Evolutionary conservation across 2,329 filamentous ascomycete genomes (phyloP), one percentile per base, ranked within the genome.

Genomic region (Geosmithia flava): DNA sequence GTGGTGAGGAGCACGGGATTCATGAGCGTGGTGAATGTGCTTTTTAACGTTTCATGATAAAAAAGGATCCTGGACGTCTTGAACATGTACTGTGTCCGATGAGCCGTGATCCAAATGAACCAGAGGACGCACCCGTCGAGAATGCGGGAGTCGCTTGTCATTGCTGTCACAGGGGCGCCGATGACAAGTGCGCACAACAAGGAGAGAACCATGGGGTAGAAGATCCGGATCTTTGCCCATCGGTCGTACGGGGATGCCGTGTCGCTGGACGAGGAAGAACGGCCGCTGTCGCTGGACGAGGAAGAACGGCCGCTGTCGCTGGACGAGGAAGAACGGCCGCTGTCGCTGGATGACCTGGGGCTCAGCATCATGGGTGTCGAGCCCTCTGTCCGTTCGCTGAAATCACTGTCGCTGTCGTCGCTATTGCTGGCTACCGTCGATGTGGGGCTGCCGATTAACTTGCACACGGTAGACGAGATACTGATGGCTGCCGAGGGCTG

Each of bases 1-100:
- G 70, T 71, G 2, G 69, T 72, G 49, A 68, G 59, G 13, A 76
- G 62, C 1, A 76, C 72, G 0, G 72, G 65, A 47, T 76, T 75
- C 51, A 70, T 62, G 2, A 69, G 52, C 0, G 69, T 71, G 2
- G 63, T 59, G 2, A 71, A 46, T 2, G 63, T 49, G 45, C 57
- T 58, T 46, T 60, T 60, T 47, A 58, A 47, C 7, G 55, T 54
- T 1, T 50, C 49, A 1, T 51, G 47, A 2, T 42, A 15, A 0
- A 16, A 39, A 5, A 52, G 53, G 5, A 48, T 7, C 0, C 16
- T 41, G 0, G 53, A 52, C 1, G 20, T 43, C 44, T 68, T 70
- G 52, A 70, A 59, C 6, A 52, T 44, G 0, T 58, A 54, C 44
- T 75, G 72, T 2, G 66, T 47, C 1, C 58, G 56, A 2, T 70